Evolutionary conservation across 2,329 filamentous ascomycete genomes (phyloP), one percentile per base, ranked within the genome.

Genomic region (Apiospora sp.): DNA sequence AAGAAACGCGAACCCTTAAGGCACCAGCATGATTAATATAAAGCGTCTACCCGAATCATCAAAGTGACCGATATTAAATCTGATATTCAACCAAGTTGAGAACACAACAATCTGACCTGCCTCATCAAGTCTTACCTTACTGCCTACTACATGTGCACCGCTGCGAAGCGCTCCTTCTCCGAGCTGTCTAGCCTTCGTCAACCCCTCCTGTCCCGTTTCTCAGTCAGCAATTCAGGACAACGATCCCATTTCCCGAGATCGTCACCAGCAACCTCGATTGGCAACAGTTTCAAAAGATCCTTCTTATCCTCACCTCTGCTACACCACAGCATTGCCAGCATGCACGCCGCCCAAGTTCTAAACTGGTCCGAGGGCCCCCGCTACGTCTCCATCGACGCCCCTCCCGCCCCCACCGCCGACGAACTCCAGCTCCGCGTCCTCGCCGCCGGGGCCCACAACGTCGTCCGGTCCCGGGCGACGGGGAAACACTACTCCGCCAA

Each of bases 401-500:
- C 82, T 5, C 80, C 83, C 6, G 48, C 81, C 0, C 83, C 86
- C 24, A 73, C 79, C 22, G 76, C 78, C 8, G 78, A 79, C 41
- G 81, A 85, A 72, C 75, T 88, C 61, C 86, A 86, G 71, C 82
- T 91, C 79, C 86, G 85, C 74, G 83, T 91, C 73, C 76, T 87
- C 68, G 87, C 87, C 16, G 78, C 84, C 3, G 88, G 87, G 41
- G 81, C 89, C 19, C 88, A 90, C 78, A 83, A 84, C 16, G 80
- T 91, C 5, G 89, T 91, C 61, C 86, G 86, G 68, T 82, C 82
- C 54, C 86, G 88, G 43, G 89, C 88, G 24, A 75, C 84, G 1
- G 89, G 89, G 1, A 82, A 79, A n/a, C 89, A 91, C 80, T 91
- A 89, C 81, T 84, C 85, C 27, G 82, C 85, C 2, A 81, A 82